Evolutionary conservation across 148 eudicot species (phyloP).

Genomic region (Spergularia marina): DNA sequence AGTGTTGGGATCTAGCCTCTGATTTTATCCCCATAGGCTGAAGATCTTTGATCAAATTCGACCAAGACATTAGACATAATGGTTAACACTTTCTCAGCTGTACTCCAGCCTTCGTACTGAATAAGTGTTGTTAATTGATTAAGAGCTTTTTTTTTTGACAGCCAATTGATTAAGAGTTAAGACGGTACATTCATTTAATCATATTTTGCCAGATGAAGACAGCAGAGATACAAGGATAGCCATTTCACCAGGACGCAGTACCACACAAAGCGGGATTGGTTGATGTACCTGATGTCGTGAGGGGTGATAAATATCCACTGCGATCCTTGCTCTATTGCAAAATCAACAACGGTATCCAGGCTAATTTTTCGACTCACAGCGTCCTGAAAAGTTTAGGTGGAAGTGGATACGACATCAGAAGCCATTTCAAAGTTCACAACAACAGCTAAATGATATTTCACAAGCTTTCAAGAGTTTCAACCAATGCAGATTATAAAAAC

Average conservation of each 20-base stretch:
- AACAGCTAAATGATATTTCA: not conserved
- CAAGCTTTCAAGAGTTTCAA: too few species aligned
- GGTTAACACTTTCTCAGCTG: too few species aligned
- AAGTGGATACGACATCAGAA: slow-evolving; percentile 6
- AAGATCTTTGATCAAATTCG: too few species aligned
- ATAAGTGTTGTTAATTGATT: too few species aligned
- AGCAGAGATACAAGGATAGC: not conserved
- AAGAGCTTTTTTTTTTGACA: too few species aligned
- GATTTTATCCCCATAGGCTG: too few species aligned
- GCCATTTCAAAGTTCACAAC: not conserved
- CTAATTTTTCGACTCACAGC: slow-evolving; percentile 98
- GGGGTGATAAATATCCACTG: slow-evolving; percentile 99
- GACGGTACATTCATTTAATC: not conserved
- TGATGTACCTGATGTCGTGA: slow-evolving; percentile 83
- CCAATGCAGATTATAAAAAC: not conserved
- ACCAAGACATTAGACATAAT: too few species aligned
- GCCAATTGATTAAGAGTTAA: not conserved
- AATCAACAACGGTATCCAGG: slow-evolving; percentile 83
- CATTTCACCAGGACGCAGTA: not conserved
- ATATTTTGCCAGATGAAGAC: not conserved
- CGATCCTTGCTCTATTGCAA: slow-evolving; percentile 80
- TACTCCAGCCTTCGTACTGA: too few species aligned
- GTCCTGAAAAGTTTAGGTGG: slow-evolving; percentile 50
- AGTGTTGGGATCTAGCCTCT: too few species aligned
- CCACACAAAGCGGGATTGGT: not conserved